Evolutionary conservation across 2,329 filamentous ascomycete species (phyloP).

Genomic region (Aspergillus quadricinctus): DNA sequence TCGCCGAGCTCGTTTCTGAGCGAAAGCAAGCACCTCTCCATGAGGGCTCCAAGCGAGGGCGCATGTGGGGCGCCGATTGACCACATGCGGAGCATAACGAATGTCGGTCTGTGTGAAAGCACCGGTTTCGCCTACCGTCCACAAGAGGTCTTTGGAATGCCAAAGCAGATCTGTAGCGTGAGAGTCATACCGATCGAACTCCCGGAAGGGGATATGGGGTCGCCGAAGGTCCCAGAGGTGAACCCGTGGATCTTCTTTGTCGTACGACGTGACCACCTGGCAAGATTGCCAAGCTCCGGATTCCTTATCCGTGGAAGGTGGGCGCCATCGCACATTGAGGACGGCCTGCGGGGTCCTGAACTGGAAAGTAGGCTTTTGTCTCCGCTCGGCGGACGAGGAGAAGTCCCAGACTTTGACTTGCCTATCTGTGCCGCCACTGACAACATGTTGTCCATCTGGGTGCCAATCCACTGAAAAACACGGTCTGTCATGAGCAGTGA

Average conservation of each 20-base stretch:
- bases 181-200: constrained; percentile 53
- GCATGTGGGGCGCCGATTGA: constrained; percentile 54
- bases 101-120: constrained; percentile 61
- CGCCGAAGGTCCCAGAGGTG: constrained; percentile 64
- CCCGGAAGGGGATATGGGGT: constrained; percentile 58
- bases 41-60: constrained; percentile 55
- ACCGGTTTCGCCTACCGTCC: constrained; percentile 60
- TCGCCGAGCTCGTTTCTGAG: constrained; percentile 47
- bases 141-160: constrained; percentile 61
- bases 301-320: constrained; percentile 53
- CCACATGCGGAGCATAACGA: constrained; percentile 55
- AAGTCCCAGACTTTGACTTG: constrained; percentile 64
- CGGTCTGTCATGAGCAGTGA: constrained; percentile 57
- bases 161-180: constrained; percentile 58
- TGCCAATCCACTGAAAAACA: constrained; percentile 65
- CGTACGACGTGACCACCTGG: constrained; percentile 59
- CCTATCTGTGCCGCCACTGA: constrained; percentile 59
- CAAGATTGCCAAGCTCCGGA: constrained; percentile 56
- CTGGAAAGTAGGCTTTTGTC: constrained; percentile 56
- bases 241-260: constrained; percentile 56
- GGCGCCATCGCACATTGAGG: constrained; percentile 59
- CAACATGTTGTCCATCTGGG: constrained; percentile 61
- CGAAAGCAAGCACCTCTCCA: constrained; percentile 53
- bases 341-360: constrained; percentile 60
- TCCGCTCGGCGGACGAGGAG: constrained; percentile 50